Percentiles rank a stretch among this genome's conserved stretches.
phyloP scores from a whole-genome alignment of 2,329 filamentous ascomycete genomes.

The Coniella lustricola region DNA sequence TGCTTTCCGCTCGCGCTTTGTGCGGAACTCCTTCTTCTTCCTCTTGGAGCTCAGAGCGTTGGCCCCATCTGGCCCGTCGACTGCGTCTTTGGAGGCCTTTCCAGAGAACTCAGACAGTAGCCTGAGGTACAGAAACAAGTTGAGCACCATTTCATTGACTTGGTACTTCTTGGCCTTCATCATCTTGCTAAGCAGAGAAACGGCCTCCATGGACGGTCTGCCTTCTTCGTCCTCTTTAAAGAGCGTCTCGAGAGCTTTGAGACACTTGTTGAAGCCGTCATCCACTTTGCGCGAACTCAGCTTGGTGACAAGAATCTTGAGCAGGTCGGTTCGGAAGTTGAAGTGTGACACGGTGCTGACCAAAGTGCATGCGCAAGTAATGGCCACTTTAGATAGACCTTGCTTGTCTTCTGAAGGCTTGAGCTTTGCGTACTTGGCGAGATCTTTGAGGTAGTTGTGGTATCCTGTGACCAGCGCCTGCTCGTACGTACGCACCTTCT shows the following conservation, averaged over 20 bases:
- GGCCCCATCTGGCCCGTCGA: constrained; percentile 44
- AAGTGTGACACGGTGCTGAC: constrained; percentile 85
- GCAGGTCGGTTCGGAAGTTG: constrained; percentile 84
- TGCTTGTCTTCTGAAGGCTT: constrained; percentile 32
- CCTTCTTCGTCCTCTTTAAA: constrained; percentile 89
- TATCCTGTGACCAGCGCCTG: constrained; percentile 82
- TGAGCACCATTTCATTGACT: constrained; percentile 77
- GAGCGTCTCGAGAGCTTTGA: constrained; percentile 69
- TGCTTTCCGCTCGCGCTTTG: constrained; percentile 78
- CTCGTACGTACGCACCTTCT: constrained; percentile 74
- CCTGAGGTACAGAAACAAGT: constrained; percentile 84
- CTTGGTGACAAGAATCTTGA: constrained; percentile 81
- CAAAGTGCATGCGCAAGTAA: constrained; percentile 78
- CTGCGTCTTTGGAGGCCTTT: constrained; percentile 71
- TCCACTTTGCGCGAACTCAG: constrained; percentile 68
- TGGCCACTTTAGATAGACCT: constrained; percentile 64
- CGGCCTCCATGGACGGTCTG: constrained; percentile 77
- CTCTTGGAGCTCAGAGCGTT: constrained; percentile 55
- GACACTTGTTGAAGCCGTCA: constrained; percentile 69
- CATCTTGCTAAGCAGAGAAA: constrained; percentile 83
- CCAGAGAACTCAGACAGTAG: constrained; percentile 80
- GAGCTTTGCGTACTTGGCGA: constrained; percentile 61
- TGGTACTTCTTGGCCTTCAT: constrained; percentile 82
- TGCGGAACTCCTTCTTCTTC: constrained; percentile 78
- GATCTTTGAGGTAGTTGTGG: constrained; percentile 71